Conservation (phyloP, 1,284 basidiomycete genomes). For the Phellopilus nigrolimitatus region DNA sequence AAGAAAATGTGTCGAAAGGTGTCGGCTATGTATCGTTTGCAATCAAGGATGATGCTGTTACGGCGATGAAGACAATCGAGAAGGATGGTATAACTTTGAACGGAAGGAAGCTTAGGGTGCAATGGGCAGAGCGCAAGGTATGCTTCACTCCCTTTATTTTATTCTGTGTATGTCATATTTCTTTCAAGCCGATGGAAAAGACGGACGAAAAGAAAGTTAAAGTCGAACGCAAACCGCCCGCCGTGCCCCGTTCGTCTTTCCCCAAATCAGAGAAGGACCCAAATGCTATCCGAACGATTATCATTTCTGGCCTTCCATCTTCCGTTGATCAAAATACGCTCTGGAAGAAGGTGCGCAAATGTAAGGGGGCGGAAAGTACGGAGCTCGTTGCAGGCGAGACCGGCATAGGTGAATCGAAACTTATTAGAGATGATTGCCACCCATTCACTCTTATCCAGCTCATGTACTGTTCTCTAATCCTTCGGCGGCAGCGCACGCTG, state of each 20-base stretch:
- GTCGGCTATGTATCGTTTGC: conserved; percentile 98
- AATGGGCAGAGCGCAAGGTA: conserved; percentile 80
- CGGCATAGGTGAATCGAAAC: conserved; percentile 6
- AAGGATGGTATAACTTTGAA: conserved; percentile 53
- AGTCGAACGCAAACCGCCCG: conserved; percentile 37
- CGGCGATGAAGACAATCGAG: conserved; percentile 59
- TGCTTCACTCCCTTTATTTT: conserved; percentile 21
- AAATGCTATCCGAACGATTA: conserved; percentile 74
- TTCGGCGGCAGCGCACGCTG: conserved; percentile 65
- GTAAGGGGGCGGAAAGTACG: conserved; percentile 63
- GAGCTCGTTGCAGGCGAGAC: conserved; percentile 14
- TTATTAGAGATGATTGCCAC: conserved; percentile 23
- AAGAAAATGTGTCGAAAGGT: conserved; percentile 83
- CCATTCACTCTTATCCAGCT: conserved; percentile 39
- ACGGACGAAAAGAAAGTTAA: conserved; percentile 41
- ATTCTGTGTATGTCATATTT: neutral
- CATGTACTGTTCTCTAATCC: conserved; percentile 76
- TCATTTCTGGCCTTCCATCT: conserved; percentile 71
- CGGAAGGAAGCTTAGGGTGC: conserved; percentile 67
- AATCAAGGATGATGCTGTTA: conserved; percentile 82
- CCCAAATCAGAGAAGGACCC: conserved; percentile 51
- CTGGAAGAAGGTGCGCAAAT: conserved; percentile 88
- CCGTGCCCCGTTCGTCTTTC: conserved; percentile 32
- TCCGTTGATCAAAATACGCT: conserved; percentile 68
- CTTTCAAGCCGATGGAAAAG: conserved; percentile 10